Percentiles rank a stretch among this genome's conserved stretches.
These are phyloP conservation scores for Abelmoschus esculentus DNA, from an alignment of 345 rosid species.

Conservation along the genomic window DNA sequence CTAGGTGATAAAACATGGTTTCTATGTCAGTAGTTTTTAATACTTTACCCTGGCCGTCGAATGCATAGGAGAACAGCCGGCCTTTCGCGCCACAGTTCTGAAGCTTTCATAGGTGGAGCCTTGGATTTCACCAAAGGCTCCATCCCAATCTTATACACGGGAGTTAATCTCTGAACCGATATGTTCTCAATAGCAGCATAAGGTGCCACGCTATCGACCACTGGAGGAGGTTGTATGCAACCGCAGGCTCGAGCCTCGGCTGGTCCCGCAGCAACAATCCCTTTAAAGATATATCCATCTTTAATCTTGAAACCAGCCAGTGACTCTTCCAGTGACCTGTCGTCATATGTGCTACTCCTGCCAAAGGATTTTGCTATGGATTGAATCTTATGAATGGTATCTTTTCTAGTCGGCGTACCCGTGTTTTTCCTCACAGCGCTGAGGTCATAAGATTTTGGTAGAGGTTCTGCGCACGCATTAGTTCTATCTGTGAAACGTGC, in stretches of 20 bases:
- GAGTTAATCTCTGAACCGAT: constrained; percentile 43
- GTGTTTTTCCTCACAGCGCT: constrained; percentile 16
- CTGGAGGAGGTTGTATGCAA: constrained; percentile 47
- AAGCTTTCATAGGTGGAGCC: constrained; percentile 62
- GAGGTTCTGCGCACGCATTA: constrained; percentile 31
- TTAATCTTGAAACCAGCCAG: constrained; percentile 42
- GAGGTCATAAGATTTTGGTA: constrained; percentile 17
- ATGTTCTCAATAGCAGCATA: constrained; percentile 39
- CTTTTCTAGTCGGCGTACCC: constrained; percentile 22
- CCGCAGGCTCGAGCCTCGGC: constrained; percentile 53
- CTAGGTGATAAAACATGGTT: neutral
- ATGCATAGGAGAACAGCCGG: constrained; percentile 56
- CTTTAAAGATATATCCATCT: constrained; percentile 53
- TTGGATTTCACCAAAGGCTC: constrained; percentile 42
- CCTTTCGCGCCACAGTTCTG: constrained; percentile 47
- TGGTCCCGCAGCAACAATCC: constrained; percentile 55
- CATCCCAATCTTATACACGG: constrained; percentile 49
- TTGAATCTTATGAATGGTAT: constrained; percentile 22
- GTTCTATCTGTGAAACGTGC: constrained; percentile 48
- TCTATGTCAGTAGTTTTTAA: neutral
- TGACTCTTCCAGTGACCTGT: constrained; percentile 39
- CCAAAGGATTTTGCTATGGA: constrained; percentile 17
- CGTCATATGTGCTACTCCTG: constrained; percentile 18
- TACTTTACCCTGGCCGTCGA: constrained; percentile 51
- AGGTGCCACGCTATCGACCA: constrained; percentile 42